Conservation (phyloP, 495 filamentous ascomycete genomes). For the Staphylotrichum tortipilum region DNA sequence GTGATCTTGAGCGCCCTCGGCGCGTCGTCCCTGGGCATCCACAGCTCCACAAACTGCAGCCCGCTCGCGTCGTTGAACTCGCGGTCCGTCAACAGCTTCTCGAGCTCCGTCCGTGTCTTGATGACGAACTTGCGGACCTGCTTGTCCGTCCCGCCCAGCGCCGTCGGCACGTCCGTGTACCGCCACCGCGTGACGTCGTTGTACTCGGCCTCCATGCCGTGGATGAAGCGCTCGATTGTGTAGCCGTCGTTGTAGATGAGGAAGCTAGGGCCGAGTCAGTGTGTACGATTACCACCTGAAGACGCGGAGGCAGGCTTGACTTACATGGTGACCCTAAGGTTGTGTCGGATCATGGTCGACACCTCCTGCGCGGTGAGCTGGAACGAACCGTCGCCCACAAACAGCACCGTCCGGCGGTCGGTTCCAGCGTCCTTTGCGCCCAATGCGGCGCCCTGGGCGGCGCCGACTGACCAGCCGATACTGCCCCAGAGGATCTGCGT, state of each 20-base stretch:
- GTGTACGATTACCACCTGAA: too few species aligned
- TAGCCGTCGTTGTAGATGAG: slow-evolving; percentile 71
- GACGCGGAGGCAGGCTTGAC: too few species aligned
- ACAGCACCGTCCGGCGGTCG: slow-evolving; percentile 62
- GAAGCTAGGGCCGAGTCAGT: slow-evolving; percentile 41
- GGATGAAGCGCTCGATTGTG: slow-evolving; percentile 67
- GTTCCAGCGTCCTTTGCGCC: slow-evolving; percentile 52
- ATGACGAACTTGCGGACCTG: slow-evolving; percentile 57
- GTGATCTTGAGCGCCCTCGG: slow-evolving; percentile 63
- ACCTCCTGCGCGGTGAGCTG: slow-evolving; percentile 82
- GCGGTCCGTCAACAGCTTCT: slow-evolving; percentile 56
- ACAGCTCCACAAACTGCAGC: slow-evolving; percentile 71
- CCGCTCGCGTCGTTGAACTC: slow-evolving; percentile 48
- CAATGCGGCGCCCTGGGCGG: slow-evolving; percentile 66
- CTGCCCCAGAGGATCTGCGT: slow-evolving; percentile 85
- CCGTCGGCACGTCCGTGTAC: slow-evolving; percentile 54
- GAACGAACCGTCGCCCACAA: slow-evolving; percentile 81
- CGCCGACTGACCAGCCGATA: slow-evolving; percentile 75
- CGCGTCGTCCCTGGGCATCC: slow-evolving; percentile 76
- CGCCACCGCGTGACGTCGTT: slow-evolving; percentile 76
- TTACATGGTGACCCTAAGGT: slow-evolving; percentile 71
- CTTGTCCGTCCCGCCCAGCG: slow-evolving; percentile 55
- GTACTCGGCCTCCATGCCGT: slow-evolving; percentile 67
- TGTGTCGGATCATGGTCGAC: slow-evolving; percentile 73
- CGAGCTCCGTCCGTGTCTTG: slow-evolving; percentile 61